A percentile compares a stretch with the other conserved stretches of the same genome.
Evolutionary conservation across 73 alveolate species (phyloP).

Genomic region (Effrenium voratum): DNA sequence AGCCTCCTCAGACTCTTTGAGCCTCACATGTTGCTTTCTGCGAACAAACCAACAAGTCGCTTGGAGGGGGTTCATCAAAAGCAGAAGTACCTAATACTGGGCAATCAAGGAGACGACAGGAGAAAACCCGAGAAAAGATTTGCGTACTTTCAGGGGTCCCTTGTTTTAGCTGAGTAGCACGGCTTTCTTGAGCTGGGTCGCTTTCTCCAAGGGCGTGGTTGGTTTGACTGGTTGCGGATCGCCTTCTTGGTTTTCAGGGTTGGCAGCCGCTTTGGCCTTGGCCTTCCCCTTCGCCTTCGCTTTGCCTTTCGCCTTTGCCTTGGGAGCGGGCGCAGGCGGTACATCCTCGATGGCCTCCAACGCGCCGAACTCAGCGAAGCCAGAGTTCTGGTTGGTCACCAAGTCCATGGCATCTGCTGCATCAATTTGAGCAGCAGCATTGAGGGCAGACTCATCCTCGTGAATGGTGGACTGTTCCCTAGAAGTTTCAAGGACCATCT

Average conservation of each 20-base stretch:
- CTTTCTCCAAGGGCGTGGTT: slow-evolving; percentile 19
- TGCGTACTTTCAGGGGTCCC: no score
- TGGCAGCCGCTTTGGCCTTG: not conserved
- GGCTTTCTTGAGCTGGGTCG: not conserved
- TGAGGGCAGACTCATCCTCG: not conserved
- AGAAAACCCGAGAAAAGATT: no score
- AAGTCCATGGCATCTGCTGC: not conserved
- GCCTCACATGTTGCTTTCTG: not conserved
- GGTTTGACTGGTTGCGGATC: not conserved
- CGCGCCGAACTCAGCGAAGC: no score
- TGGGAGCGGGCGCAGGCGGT: not conserved
- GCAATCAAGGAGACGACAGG: no score
- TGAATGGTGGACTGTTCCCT: not conserved
- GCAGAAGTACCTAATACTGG: not conserved
- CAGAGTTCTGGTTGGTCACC: not conserved
- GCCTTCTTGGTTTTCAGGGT: not conserved
- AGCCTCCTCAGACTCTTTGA: slow-evolving; percentile 25
- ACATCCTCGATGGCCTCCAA: not conserved
- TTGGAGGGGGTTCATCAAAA: not conserved
- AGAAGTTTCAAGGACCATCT: not conserved
- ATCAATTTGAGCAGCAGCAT: not conserved
- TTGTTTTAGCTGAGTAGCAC: no score
- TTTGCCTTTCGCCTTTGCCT: not conserved
- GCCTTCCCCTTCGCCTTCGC: not conserved
- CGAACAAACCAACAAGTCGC: no score